Base-by-base conservation (phyloP, 305 asterid species). In the Caryopteris hybrid region DNA sequence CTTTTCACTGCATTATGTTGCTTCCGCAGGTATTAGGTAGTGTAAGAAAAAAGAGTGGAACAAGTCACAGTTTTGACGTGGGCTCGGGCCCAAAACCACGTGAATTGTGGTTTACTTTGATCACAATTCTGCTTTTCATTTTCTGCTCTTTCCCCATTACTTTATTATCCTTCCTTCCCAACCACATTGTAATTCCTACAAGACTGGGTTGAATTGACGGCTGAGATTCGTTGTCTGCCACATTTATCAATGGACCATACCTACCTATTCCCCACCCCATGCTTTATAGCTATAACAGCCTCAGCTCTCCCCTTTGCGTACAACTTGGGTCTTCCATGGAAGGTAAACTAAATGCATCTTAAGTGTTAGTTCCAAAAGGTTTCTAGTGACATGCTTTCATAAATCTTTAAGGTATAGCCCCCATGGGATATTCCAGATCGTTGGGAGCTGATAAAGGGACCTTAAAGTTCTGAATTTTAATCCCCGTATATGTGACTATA, bases 161-260 rank as follows among this genome's bases (percentile, higher is more conserved):
- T n/a, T n/a, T n/a, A n/a, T n/a, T n/a, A n/a, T n/a, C n/a, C n/a
- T n/a, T n/a, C n/a, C n/a, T n/a, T 20, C 16, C 38, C 50, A 53
- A 39, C 21, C 18, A 62, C 38, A 61, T 6, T 52, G 45, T 29
- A 9, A 9, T 50, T 41, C n/a, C n/a, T n/a, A n/a, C n/a, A n/a
- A n/a, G n/a, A n/a, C n/a, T n/a, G n/a, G n/a, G 2, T 25, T 25
- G 72, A 68, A 70, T 47, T 9, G 76, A 76, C 48, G 80, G 77
- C 71, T 20, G 71, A 62, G 84, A 79, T 76, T 64, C 43, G 73
- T 39, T 80, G 80, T 72, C 81, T 47, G 71, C 84, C 83, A 71
- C 66, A 47, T 22, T 57, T 36, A 39, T 62, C 61, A 67, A 31
- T 21, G 72, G 36, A 36, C 76, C 78, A 73, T 55, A 41, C 61